Evolutionary conservation across 2,329 filamentous ascomycete genomes (phyloP).

Genomic region (Pestalotiopsis sp.): DNA sequence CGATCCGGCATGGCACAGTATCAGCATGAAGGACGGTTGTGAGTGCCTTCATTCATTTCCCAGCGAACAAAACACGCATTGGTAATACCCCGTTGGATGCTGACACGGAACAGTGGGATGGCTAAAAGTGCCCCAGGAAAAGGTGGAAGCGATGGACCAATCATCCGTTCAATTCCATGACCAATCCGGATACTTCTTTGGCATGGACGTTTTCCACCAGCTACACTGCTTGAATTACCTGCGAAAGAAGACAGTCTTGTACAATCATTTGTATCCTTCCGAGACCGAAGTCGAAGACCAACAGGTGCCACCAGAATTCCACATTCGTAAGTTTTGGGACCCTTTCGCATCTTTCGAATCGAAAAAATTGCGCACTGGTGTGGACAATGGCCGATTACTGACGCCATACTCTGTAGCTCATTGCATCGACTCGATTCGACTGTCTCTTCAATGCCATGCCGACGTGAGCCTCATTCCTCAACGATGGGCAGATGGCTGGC

Average conservation of each 20-base stretch:
- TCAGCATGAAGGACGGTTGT: not conserved
- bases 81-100: not conserved
- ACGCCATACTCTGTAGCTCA: not conserved
- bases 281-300: not conserved
- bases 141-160: not conserved
- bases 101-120: not conserved
- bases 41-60: not conserved
- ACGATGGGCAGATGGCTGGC: not conserved
- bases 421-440: not conserved
- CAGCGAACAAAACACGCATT: not conserved
- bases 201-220: not conserved
- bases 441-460: slow-evolving; percentile 4
- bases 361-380: not conserved
- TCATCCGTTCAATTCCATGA: not conserved
- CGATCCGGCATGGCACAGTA: not conserved
- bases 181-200: not conserved
- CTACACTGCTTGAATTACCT: not conserved
- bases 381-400: not conserved
- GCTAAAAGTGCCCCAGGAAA: not conserved
- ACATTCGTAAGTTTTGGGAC: not conserved
- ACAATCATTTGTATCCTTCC: not conserved
- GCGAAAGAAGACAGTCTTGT: not conserved
- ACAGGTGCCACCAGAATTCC: not conserved
- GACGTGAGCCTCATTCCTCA: not conserved
- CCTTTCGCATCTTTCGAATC: not conserved